Percentiles rank a stretch among this genome's conserved stretches.
Evolutionary conservation across 116 monocot species (phyloP).

Genomic region (Posidonia oceanica): DNA sequence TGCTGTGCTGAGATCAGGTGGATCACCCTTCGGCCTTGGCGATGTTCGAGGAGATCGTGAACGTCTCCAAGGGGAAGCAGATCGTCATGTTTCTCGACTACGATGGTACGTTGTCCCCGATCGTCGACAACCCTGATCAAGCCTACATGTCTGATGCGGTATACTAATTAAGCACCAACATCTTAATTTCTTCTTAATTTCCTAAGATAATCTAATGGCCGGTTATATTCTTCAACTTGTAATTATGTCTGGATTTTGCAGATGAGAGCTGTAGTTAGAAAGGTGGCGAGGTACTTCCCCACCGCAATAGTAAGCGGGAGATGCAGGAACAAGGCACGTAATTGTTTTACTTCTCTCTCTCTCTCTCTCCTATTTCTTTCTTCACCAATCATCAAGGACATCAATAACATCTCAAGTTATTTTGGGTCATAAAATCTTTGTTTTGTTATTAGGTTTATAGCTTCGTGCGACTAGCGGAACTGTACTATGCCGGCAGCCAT

Average conservation of each 20-base stretch:
- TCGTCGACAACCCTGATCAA: slow-evolving; percentile 63
- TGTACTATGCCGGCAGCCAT: slow-evolving; percentile 64
- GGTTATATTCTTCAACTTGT: too few relatives aligned
- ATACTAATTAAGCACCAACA: not conserved
- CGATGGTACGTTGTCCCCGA: slow-evolving; percentile 77
- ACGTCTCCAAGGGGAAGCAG: slow-evolving; percentile 38
- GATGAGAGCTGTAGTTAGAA: slow-evolving; percentile 61
- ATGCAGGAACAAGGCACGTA: slow-evolving; percentile 57
- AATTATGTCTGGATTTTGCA: slow-evolving; percentile 4
- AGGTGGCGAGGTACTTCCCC: slow-evolving; percentile 42
- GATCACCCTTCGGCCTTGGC: slow-evolving; percentile 53
- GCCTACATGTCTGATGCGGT: slow-evolving; percentile 69
- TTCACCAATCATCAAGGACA: too few relatives aligned
- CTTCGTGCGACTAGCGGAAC: slow-evolving; percentile 35
- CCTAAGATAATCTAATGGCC: too few relatives aligned
- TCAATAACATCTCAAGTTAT: too few relatives aligned
- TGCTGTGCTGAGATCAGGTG: slow-evolving; percentile 15
- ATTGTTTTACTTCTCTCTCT: not conserved
- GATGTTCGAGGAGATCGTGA: slow-evolving; percentile 38
- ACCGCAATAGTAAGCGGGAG: slow-evolving; percentile 70
- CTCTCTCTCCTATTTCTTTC: not conserved
- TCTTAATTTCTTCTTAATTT: too few relatives aligned
- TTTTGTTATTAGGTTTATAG: slow-evolving; percentile 17
- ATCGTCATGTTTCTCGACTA: slow-evolving; percentile 78
- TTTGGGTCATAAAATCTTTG: not conserved